Percentiles rank a stretch among this genome's conserved stretches.
These are phyloP conservation scores for Melastoma candidum DNA, from an alignment of 441 rosid genomes.

Conservation along the genomic window DNA sequence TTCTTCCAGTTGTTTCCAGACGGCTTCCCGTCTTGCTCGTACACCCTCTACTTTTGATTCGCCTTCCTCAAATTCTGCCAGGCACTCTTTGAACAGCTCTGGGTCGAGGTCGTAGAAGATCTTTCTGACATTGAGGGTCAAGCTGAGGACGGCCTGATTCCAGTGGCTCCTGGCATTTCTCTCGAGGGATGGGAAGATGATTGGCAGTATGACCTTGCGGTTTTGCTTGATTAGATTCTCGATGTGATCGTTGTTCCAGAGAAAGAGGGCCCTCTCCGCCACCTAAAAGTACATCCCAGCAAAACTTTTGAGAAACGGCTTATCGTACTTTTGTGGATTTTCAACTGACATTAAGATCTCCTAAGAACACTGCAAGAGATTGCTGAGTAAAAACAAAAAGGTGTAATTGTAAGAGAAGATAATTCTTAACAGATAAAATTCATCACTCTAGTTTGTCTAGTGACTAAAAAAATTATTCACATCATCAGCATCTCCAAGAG, in stretches of 20 bases:
- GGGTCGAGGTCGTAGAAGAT: conserved; percentile 65
- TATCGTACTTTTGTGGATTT: too few relatives aligned
- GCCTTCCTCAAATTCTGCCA: conserved; percentile 44
- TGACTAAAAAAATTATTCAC: too few relatives aligned
- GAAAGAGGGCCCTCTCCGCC: conserved; percentile 76
- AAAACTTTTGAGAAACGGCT: background rate
- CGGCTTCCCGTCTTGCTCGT: conserved; percentile 41
- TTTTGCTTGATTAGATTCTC: conserved; percentile 59
- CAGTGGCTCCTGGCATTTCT: conserved; percentile 58
- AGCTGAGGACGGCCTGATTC: conserved; percentile 74
- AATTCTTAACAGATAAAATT: too few relatives aligned
- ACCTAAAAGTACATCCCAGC: conserved; percentile 34
- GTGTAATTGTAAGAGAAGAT: too few relatives aligned
- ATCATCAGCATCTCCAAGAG: too few relatives aligned
- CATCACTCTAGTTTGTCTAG: too few relatives aligned
- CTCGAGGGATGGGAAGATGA: conserved; percentile 68
- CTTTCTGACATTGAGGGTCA: conserved; percentile 72
- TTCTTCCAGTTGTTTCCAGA: conserved; percentile 71
- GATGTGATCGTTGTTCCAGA: conserved; percentile 79
- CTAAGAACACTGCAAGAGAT: too few relatives aligned
- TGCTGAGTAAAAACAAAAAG: too few relatives aligned
- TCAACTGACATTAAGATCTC: too few relatives aligned
- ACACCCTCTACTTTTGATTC: conserved; percentile 39
- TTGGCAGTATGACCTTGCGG: conserved; percentile 53
- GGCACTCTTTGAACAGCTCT: conserved; percentile 59